Conservation (phyloP, 2,329 filamentous ascomycete genomes). For the Fusarium subtropicale region DNA sequence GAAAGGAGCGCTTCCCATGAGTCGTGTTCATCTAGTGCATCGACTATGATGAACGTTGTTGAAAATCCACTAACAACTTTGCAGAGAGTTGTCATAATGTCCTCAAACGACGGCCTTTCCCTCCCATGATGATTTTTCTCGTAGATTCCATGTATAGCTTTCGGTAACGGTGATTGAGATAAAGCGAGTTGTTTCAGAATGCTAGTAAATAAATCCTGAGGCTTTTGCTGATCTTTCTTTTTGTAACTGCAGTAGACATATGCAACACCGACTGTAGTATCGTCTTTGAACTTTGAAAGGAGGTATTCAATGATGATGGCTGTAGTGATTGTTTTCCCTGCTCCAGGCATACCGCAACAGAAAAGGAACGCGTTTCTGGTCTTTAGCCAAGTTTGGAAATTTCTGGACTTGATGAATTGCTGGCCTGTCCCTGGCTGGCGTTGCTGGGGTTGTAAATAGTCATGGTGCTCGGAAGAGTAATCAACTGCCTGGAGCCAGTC, state of each 20-base stretch:
- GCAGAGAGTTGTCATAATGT: rapidly evolving
- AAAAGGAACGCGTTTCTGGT: neutral
- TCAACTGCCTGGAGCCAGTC: neutral
- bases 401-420: neutral
- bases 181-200: neutral
- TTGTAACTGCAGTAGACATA: neutral
- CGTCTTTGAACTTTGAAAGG: rapidly evolving
- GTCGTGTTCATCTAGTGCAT: neutral
- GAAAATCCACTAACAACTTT: neutral
- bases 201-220: neutral
- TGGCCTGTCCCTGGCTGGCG: neutral
- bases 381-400: neutral
- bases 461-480: neutral
- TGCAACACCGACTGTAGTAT: neutral
- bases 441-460: neutral
- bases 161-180: rapidly evolving
- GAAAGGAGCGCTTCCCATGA: rapidly evolving
- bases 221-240: neutral
- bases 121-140: neutral
- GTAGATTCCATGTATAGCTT: neutral
- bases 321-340: neutral
- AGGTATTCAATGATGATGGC: neutral
- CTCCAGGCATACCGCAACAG: neutral
- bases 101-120: rapidly evolving
- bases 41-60: rapidly evolving